Evolutionary conservation across 225 moss, liverwort and hornwort genomes (phyloP).

Genomic region (Physcomitrellopsis africana): DNA sequence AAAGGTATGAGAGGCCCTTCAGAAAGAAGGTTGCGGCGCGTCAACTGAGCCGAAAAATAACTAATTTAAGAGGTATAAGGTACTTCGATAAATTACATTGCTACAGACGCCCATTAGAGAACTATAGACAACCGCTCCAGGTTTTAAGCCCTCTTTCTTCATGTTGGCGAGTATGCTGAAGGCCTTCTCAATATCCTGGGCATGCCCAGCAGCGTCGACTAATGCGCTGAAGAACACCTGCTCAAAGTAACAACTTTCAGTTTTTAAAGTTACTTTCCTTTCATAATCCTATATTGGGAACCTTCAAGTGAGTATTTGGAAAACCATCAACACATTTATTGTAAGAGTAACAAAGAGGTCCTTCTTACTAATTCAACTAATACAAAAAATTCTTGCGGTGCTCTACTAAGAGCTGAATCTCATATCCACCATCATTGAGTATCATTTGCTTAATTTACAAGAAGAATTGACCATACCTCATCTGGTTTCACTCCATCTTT

Average conservation of each 20-base stretch:
- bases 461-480: constrained; percentile 41
- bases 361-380: not conserved
- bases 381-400: too few relatives aligned
- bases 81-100: constrained; percentile 50
- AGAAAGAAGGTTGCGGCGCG: not conserved
- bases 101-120: constrained; percentile 78
- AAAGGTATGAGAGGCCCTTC: not conserved
- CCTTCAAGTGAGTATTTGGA: not conserved
- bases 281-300: not conserved
- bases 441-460: too few relatives aligned
- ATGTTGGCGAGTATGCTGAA: constrained; percentile 57
- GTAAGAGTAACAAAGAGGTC: not conserved
- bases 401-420: too few relatives aligned
- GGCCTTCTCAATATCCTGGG: constrained; percentile 56
- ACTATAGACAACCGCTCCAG: constrained; percentile 58
- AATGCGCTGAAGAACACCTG: constrained; percentile 78
- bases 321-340: not conserved
- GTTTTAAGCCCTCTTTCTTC: constrained; percentile 48
- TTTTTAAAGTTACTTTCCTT: not conserved
- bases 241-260: not conserved
- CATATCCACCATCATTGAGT: too few relatives aligned
- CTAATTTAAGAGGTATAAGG: not conserved
- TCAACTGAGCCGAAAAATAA: not conserved
- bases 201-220: constrained; percentile 70
- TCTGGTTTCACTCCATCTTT: constrained; percentile 61